Percentiles rank a stretch among this genome's conserved stretches.
phyloP scores from a whole-genome alignment of 305 asterid species.

The Solanum aculeatissimum region DNA sequence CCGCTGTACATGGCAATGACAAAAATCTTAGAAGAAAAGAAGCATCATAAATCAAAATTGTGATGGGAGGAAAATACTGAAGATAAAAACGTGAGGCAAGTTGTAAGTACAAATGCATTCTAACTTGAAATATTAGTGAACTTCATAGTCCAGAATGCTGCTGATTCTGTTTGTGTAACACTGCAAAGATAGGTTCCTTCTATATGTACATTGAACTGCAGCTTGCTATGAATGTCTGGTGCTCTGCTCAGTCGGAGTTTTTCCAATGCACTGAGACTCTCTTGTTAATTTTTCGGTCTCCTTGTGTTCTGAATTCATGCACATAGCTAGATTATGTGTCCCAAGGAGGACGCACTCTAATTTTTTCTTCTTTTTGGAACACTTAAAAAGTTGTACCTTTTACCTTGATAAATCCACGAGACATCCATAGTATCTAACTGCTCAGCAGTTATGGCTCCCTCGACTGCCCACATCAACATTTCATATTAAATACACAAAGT shows the following conservation, averaged over 20 bases:
- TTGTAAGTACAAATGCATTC: neutral
- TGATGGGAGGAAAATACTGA: neutral
- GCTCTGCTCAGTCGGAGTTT: neutral
- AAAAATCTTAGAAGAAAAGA: neutral
- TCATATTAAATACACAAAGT: too few species aligned
- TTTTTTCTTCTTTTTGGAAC: neutral
- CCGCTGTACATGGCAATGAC: neutral
- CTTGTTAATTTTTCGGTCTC: neutral
- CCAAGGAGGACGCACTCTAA: neutral
- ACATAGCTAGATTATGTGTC: neutral
- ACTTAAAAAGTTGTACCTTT: too few species aligned
- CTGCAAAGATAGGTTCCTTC: constrained; percentile 40
- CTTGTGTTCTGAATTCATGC: neutral
- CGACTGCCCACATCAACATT: too few species aligned
- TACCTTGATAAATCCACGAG: too few species aligned
- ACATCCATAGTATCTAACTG: too few species aligned
- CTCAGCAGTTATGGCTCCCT: too few species aligned
- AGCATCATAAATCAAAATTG: neutral
- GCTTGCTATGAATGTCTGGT: neutral
- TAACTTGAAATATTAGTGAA: neutral
- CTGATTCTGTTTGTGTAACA: neutral
- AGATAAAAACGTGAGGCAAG: neutral
- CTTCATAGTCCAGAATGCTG: neutral
- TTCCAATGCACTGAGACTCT: neutral
- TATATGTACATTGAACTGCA: constrained; percentile 8